Percentiles rank a stretch among this genome's conserved stretches.
phyloP scores from a whole-genome alignment of 257 asterid genomes.

The Ehretia macrophylla region DNA sequence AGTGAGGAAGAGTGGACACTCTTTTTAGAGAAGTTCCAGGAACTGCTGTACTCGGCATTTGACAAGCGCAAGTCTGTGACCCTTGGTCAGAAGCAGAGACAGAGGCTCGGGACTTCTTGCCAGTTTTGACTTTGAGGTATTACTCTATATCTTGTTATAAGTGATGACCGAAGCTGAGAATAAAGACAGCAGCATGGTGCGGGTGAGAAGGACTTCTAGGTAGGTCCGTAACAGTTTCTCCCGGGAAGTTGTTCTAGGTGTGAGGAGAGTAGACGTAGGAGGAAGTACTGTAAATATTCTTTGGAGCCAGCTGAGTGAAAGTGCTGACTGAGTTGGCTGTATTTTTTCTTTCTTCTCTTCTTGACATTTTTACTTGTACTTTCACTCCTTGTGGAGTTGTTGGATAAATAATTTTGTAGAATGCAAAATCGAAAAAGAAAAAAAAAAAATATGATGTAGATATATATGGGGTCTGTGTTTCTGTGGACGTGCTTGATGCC shows the following conservation, averaged over 20 bases:
- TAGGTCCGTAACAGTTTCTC: neutral
- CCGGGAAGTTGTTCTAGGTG: neutral
- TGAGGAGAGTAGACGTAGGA: neutral
- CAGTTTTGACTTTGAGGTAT: slow-evolving; percentile 57
- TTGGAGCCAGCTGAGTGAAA: neutral
- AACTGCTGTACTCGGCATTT: slow-evolving; percentile 55
- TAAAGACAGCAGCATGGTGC: neutral
- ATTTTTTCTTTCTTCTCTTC: neutral
- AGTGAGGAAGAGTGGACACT: slow-evolving; percentile 57
- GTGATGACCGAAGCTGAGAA: neutral
- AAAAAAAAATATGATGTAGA: neutral
- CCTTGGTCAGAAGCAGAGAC: slow-evolving; percentile 59
- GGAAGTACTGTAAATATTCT: neutral
- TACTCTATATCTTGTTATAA: neutral
- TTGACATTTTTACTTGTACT: neutral
- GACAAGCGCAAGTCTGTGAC: slow-evolving; percentile 43
- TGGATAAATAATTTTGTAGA: slow-evolving; percentile 4
- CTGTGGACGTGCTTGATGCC: too few species aligned
- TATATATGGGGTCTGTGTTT: too few species aligned
- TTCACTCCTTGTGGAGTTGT: neutral
- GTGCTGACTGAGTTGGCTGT: neutral
- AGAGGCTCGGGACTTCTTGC: slow-evolving; percentile 90
- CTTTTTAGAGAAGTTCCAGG: slow-evolving; percentile 65
- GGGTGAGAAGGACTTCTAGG: neutral
- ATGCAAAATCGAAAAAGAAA: neutral